Evolutionary conservation across 2,329 filamentous ascomycete genomes (phyloP).

Genomic region (Scopulariopsis brevicaulis): DNA sequence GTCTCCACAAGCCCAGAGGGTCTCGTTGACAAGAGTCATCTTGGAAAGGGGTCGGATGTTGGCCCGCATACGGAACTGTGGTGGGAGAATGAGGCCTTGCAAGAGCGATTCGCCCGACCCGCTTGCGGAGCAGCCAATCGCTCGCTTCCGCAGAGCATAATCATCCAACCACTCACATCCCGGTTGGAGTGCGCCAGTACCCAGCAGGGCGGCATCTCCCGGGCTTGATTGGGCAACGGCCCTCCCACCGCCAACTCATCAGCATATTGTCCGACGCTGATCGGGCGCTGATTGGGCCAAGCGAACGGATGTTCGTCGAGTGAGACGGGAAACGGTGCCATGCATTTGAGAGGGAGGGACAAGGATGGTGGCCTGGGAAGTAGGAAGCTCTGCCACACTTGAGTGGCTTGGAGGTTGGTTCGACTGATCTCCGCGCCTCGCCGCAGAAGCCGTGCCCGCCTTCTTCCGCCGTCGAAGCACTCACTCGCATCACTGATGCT

Average conservation of each 20-base stretch:
- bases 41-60: no score
- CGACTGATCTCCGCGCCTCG: constrained; percentile 1
- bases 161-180: constrained; percentile 3
- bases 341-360: not conserved
- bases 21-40: no score
- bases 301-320: constrained; percentile 1
- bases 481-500: constrained; percentile 1
- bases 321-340: not conserved
- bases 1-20: no score
- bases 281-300: constrained; percentile 1
- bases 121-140: not conserved
- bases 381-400: not conserved
- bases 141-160: not conserved
- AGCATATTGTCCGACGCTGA: constrained; percentile 1
- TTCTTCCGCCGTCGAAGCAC: not conserved
- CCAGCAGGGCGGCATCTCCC: constrained; percentile 1
- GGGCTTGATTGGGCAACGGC: constrained; percentile 1
- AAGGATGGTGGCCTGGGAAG: not conserved
- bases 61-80: not conserved
- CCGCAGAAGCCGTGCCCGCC: not conserved
- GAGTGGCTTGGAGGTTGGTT: not conserved
- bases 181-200: not conserved
- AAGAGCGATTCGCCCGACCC: not conserved
- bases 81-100: not conserved
- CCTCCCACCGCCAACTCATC: constrained; percentile 4